Base-by-base conservation (phyloP, 768 basidiomycete species). In the Naganishia antarctica region DNA sequence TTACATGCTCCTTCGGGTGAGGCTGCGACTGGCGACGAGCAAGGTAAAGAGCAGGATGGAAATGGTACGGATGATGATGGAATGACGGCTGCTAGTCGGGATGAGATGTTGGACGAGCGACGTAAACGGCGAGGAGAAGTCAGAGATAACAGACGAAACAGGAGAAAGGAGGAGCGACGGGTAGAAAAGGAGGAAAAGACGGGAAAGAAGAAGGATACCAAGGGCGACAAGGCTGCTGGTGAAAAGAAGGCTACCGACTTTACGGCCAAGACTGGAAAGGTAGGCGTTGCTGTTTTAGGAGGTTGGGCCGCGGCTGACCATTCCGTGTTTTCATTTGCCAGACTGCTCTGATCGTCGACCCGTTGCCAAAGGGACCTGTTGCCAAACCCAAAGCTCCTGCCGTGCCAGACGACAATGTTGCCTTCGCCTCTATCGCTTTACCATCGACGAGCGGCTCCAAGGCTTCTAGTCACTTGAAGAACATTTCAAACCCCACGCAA, bases 141-240 rank as follows among this genome's bases (percentile, higher is more conserved):
- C 82, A 82, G 92, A 23, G 93, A 97, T 77, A 83, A 85, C 63
- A 80, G 94, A 69, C 79, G 92, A 73, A 89, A 87, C 72, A 88
- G 89, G 80, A 89, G 89, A 8, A 87, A 83, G 73, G 91, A 92
- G 78, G 88, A 89, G 78, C 88, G 86, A 65, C 79, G 81, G 69
- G 81, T 80, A 16, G 86, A 88, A 73, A 81, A 84, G 65, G 88
- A 87, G 72, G 72, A 28, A 16, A 64, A 64, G 41, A 65, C 67
- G 44, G 70, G 66, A 8, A 50, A 68, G 25, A 67, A 66, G 59
- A 69, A 70, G 34, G 70, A 67, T 26, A 66, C 61, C n/a, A 70
- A 72, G 66, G 69, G 48, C 18, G 65, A 67, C 46, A 80, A 80
- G 15, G 82, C 83, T 75, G 80, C 80, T 9, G 82, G 82, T 68